phyloP scores from a whole-genome alignment of 495 filamentous ascomycete genomes.

The Terfezia claveryi region DNA sequence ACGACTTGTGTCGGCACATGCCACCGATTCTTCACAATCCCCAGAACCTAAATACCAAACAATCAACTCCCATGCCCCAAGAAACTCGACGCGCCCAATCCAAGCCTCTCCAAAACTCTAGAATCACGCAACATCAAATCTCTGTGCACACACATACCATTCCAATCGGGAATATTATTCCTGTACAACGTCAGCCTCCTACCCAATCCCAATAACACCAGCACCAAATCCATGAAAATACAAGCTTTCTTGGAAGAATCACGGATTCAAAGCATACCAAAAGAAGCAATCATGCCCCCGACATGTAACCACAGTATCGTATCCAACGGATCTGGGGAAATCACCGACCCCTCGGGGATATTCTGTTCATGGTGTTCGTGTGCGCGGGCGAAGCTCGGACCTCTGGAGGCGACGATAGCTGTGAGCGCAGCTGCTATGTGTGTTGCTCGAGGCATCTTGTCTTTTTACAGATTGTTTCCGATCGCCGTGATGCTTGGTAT shows the following conservation, averaged over 20 bases:
- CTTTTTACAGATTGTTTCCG: too few relatives aligned
- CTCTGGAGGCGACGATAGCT: background rate
- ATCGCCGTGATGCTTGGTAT: too few relatives aligned
- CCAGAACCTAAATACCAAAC: constrained; percentile 24
- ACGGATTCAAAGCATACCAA: constrained; percentile 28
- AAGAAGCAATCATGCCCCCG: constrained; percentile 62
- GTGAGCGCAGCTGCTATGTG: constrained; percentile 1
- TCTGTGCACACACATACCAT: constrained; percentile 38
- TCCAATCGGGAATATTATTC: constrained; percentile 67
- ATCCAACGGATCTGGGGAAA: constrained; percentile 75
- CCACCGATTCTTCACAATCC: constrained; percentile 75
- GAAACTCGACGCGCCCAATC: too few relatives aligned
- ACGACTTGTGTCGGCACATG: constrained; percentile 77
- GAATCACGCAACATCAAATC: background rate
- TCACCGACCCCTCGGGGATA: constrained; percentile 49
- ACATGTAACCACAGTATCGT: constrained; percentile 85
- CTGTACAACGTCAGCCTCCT: background rate
- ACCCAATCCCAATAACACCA: too few relatives aligned
- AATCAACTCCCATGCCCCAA: too few relatives aligned
- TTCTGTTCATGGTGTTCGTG: constrained; percentile 58
- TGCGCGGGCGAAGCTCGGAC: constrained; percentile 20
- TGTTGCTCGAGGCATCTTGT: background rate
- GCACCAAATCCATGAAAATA: too few relatives aligned
- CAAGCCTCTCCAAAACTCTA: too few relatives aligned
- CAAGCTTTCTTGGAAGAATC: background rate